A percentile compares a stretch with the other conserved stretches of the same genome.
These are phyloP conservation scores for Talinum fruticosum DNA, from an alignment of 148 eudicot species.

Conservation along the genomic window DNA sequence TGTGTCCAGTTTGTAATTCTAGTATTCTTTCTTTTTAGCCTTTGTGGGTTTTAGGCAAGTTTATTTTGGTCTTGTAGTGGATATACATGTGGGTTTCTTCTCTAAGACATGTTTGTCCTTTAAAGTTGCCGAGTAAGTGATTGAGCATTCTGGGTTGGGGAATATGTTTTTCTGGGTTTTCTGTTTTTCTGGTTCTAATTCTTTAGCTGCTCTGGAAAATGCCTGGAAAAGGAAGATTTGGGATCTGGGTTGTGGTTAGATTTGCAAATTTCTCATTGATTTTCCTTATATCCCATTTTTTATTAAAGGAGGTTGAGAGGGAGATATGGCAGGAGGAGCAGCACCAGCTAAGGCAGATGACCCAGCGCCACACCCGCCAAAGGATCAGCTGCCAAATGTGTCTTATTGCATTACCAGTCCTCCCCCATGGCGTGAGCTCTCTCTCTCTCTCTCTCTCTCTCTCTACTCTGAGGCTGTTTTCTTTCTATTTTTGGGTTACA, in stretches of 20 bases:
- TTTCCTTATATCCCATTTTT: background rate
- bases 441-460: slow-evolving; percentile 31
- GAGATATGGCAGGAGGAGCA: slow-evolving; percentile 61
- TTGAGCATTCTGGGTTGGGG: background rate
- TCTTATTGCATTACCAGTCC: slow-evolving; percentile 91
- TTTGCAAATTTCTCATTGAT: slow-evolving; percentile 21
- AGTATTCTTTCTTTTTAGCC: slow-evolving; percentile 1
- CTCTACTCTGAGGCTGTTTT: background rate
- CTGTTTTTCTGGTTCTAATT: background rate
- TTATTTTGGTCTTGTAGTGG: slow-evolving; percentile 14
- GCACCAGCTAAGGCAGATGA: slow-evolving; percentile 57
- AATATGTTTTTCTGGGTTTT: background rate
- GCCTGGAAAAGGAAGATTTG: slow-evolving; percentile 5
- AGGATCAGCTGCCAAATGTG: slow-evolving; percentile 85
- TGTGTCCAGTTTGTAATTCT: slow-evolving; percentile 16
- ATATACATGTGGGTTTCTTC: slow-evolving; percentile 35
- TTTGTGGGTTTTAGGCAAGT: background rate
- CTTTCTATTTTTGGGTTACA: slow-evolving; percentile 17
- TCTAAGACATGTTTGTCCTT: slow-evolving; percentile 20
- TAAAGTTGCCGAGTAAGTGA: background rate
- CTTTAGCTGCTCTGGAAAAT: background rate
- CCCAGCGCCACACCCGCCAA: slow-evolving; percentile 84
- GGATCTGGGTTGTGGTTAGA: slow-evolving; percentile 28
- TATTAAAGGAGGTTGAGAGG: background rate
- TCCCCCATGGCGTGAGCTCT: slow-evolving; percentile 92